Evolutionary conservation across 768 basidiomycete species (phyloP).

Genomic region (Psilocybe azurescens): DNA sequence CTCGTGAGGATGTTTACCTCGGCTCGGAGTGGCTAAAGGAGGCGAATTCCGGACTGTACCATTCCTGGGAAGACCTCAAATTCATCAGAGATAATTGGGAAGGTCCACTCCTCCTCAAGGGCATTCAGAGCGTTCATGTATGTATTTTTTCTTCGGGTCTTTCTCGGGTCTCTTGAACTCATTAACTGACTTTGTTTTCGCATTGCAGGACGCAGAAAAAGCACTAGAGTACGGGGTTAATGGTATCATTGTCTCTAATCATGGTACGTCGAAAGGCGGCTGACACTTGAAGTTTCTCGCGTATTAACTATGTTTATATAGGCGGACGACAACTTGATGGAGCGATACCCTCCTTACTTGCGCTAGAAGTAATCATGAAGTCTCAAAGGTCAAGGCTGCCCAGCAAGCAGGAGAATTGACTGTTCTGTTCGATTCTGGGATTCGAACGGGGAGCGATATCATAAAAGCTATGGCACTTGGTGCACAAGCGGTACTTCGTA

Average conservation of each 20-base stretch:
- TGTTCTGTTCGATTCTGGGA: constrained; percentile 80
- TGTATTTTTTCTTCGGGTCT: constrained; percentile 20
- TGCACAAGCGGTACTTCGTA: constrained; percentile 79
- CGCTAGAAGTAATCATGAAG: constrained; percentile 69
- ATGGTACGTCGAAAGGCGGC: constrained; percentile 49
- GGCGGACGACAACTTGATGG: constrained; percentile 83
- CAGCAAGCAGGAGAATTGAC: constrained; percentile 67
- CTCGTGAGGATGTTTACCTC: constrained; percentile 44
- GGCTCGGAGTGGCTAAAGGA: constrained; percentile 70
- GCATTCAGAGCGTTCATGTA: constrained; percentile 70
- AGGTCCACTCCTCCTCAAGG: constrained; percentile 78
- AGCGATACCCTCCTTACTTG: constrained; percentile 73
- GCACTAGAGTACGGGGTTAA: constrained; percentile 68
- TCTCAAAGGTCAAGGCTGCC: constrained; percentile 61
- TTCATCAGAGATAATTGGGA: constrained; percentile 78
- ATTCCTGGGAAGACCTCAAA: constrained; percentile 73
- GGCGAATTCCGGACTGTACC: constrained; percentile 64
- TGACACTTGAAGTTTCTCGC: neutral
- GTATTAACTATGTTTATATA: constrained; percentile 25
- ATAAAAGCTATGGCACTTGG: constrained; percentile 87
- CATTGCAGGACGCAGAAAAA: constrained; percentile 64
- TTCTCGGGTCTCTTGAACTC: neutral
- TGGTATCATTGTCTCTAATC: constrained; percentile 83
- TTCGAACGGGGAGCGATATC: constrained; percentile 83
- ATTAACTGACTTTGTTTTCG: neutral